Conservation (phyloP, 1,284 basidiomycete genomes). For the Marasmius tenuissimus region DNA sequence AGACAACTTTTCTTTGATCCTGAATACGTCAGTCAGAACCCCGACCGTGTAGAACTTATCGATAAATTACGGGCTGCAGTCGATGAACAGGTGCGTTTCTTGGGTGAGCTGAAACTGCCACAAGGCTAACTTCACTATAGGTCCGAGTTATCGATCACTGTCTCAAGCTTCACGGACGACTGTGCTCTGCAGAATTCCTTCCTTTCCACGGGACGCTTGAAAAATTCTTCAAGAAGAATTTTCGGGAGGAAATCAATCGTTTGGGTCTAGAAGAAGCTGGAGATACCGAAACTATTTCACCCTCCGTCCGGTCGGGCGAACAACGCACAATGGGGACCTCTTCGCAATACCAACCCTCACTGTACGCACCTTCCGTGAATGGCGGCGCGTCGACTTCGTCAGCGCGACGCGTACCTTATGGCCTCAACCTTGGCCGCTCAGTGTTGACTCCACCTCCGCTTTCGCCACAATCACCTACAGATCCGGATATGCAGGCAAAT, state of each 20-base stretch:
- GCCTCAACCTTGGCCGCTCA: constrained; percentile 36
- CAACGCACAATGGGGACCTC: constrained; percentile 24
- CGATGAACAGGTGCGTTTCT: constrained; percentile 71
- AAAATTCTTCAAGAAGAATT: constrained; percentile 88
- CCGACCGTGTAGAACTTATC: constrained; percentile 70
- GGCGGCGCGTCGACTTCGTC: constrained; percentile 44
- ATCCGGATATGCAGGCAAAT: constrained; percentile 23
- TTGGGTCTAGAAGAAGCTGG: constrained; percentile 49
- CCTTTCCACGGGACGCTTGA: constrained; percentile 91
- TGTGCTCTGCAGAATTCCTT: constrained; percentile 86
- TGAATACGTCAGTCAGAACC: constrained; percentile 67
- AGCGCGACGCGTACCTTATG: constrained; percentile 34
- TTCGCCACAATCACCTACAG: constrained; percentile 44
- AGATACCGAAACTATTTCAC: constrained; percentile 36
- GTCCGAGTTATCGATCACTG: constrained; percentile 82
- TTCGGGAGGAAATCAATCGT: constrained; percentile 82
- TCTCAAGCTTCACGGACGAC: constrained; percentile 77
- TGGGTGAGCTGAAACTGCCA: background rate
- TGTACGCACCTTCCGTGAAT: constrained; percentile 46
- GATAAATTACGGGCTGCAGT: constrained; percentile 74
- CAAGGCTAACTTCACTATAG: constrained; percentile 34
- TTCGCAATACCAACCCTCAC: constrained; percentile 39
- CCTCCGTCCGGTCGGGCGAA: constrained; percentile 29
- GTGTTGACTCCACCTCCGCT: constrained; percentile 40
- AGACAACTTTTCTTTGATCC: constrained; percentile 76